Percentiles rank a stretch among this genome's conserved stretches.
These are phyloP conservation scores for Diaporthe destruens DNA, from an alignment of 2,329 filamentous ascomycete genomes.

Conservation along the genomic window DNA sequence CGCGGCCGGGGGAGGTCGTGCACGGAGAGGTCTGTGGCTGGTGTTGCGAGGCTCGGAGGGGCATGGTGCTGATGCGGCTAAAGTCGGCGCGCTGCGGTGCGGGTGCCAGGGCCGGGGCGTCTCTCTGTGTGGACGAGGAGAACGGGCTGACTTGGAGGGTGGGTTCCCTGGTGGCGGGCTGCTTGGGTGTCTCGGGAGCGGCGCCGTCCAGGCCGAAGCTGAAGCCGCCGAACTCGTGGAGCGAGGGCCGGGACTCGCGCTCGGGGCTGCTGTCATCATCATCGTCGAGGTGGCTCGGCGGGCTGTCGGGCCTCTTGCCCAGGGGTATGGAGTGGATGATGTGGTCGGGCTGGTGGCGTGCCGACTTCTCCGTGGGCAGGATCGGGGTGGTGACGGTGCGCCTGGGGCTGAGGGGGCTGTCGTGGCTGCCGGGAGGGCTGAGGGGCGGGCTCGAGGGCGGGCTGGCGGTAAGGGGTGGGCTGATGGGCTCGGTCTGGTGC, in stretches of 20 bases:
- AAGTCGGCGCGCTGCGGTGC: conserved; percentile 25
- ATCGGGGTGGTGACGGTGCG: conserved; percentile 37
- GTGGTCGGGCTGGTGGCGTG: not conserved
- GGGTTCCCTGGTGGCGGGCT: conserved; percentile 1
- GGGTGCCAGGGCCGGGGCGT: not conserved
- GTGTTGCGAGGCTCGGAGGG: conserved; percentile 23
- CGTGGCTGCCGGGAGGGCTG: conserved; percentile 17
- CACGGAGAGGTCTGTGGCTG: not conserved
- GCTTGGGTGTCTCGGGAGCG: conserved; percentile 1
- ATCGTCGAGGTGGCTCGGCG: conserved; percentile 24
- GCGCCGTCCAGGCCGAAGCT: conserved; percentile 29
- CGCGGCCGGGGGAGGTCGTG: conserved; percentile 25
- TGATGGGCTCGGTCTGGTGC: conserved; percentile 38
- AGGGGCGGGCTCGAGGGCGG: conserved; percentile 37
- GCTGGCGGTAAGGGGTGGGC: conserved; percentile 40
- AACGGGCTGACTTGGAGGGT: conserved; percentile 24
- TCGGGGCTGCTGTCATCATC: not conserved
- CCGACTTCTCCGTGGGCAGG: conserved; percentile 30
- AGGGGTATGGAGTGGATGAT: conserved; percentile 4
- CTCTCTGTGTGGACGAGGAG: conserved; percentile 5
- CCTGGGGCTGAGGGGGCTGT: conserved; percentile 35
- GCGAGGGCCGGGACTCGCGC: conserved; percentile 24
- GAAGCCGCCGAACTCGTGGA: conserved; percentile 30
- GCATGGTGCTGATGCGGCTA: conserved; percentile 39
- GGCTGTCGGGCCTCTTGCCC: conserved; percentile 37